Base-by-base conservation (phyloP, 805 yeast genomes). In the Martiniozyma abietophila region DNA sequence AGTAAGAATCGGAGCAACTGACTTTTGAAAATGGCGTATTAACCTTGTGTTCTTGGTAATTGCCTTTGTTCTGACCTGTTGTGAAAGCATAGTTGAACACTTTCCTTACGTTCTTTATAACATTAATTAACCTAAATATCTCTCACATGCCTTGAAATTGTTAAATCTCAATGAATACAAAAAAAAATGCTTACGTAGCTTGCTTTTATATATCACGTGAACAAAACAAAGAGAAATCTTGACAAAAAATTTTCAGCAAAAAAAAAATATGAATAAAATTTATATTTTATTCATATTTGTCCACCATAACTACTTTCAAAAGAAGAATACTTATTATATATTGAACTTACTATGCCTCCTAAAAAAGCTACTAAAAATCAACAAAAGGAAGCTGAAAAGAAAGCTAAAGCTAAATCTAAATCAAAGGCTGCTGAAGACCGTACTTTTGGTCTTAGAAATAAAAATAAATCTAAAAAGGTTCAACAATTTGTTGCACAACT, bases 391-490 rank as follows among this genome's bases (percentile, higher is more conserved):
- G 75, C 71, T 45, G 73, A 73, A 52, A 74, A 75, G 51, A 80
- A 81, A 62, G 74, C 72, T 35, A 66, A 66, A 51, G 59, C 65
- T 36, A 77, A 80, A 64, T 69, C 71, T 47, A 67, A 65, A 48
- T 72, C 74, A 51, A 67, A 72, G 50, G 65, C 72, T 36, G 77
- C 78, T 42, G 97, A 69, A 21, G 79, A 92, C 61, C 88, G 84
- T 63, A 84, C 96, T 2, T 92, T 92, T 55, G 98, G 98, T 39
- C 66, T 92, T 68, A 92, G 88, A 54, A 92, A 92, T 58, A 92
- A 92, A 58, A 89, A 92, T 63, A 84, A 86, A 55, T 86, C 96
- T 27, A 73, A 89, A 51, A 92, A 80, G 50, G 96, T 89, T 25
- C 95, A 86, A 56, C 69, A 65, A 42, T 76, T 45, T 48, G 77